Conservation (phyloP, 129 eudicot species). For the Tanacetum coccineum region DNA sequence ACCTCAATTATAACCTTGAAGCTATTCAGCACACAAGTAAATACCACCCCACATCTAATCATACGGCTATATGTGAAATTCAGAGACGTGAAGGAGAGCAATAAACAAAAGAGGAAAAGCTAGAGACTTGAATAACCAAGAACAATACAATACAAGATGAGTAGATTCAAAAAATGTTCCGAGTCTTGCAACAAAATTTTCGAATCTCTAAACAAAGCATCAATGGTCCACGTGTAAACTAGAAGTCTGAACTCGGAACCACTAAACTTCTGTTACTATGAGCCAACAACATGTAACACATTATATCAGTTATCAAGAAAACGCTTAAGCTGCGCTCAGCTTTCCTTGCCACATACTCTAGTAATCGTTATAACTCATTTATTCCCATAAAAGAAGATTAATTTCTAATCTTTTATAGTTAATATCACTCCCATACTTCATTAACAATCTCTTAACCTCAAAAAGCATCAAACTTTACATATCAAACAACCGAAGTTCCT, state of each 20-base stretch:
- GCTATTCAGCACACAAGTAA: conserved; percentile 1
- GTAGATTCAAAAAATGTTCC: neutral
- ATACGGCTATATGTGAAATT: neutral
- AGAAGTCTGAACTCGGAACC: too few relatives aligned
- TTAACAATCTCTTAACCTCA: too few relatives aligned
- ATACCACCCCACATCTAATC: neutral
- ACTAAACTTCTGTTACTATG: too few relatives aligned
- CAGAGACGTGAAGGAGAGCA: neutral
- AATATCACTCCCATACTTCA: neutral
- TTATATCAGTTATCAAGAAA: neutral
- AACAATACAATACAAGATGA: neutral
- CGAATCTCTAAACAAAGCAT: neutral
- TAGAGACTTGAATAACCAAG: neutral
- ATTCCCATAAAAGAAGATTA: neutral
- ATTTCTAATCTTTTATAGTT: neutral
- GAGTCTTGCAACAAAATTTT: neutral
- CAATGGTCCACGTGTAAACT: neutral
- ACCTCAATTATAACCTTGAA: too few relatives aligned
- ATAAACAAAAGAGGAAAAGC: neutral
- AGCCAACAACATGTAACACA: neutral
- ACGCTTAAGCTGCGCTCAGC: neutral
- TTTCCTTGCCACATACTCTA: neutral
- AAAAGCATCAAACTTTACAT: neutral
- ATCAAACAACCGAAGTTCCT: neutral
- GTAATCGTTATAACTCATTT: neutral